phyloP scores from a whole-genome alignment of 768 basidiomycete species.

The Coprinopsis sp. region DNA sequence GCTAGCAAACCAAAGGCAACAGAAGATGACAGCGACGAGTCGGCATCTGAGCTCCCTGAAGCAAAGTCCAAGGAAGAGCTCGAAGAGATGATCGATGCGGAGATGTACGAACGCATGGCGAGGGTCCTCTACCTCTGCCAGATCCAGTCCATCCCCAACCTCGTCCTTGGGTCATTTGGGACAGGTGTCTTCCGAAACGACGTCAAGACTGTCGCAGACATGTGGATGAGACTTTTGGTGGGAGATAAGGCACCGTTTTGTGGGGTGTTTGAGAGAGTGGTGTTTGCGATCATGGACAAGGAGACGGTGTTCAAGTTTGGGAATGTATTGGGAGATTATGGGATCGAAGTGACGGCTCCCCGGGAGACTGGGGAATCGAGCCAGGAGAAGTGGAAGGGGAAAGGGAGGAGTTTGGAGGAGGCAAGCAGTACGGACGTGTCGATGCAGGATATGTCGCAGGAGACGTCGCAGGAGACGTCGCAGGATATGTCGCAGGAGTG shows the following conservation, averaged over 20 bases:
- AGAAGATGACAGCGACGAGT: neutral
- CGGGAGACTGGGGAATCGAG: too few relatives aligned
- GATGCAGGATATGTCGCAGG: too few relatives aligned
- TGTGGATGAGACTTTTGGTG: constrained; percentile 55
- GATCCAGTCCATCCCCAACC: constrained; percentile 43
- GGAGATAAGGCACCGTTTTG: constrained; percentile 47
- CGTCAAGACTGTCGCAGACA: constrained; percentile 51
- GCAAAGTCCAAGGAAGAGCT: constrained; percentile 9
- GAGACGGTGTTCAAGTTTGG: too few relatives aligned
- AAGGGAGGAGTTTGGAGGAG: too few relatives aligned
- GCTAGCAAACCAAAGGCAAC: neutral
- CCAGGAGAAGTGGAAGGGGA: too few relatives aligned
- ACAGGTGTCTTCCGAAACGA: constrained; percentile 67
- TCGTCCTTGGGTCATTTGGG: constrained; percentile 68
- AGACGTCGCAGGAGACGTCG: too few relatives aligned
- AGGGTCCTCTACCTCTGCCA: constrained; percentile 61
- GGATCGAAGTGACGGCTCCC: too few relatives aligned
- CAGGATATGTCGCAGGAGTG: too few relatives aligned
- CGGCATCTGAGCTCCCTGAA: neutral
- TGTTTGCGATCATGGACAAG: constrained; percentile 51
- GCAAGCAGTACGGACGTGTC: too few relatives aligned
- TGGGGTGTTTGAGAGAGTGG: constrained; percentile 51
- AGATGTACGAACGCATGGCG: constrained; percentile 67
- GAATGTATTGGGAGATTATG: too few relatives aligned
- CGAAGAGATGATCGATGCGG: constrained; percentile 36